Evolutionary conservation across 2,329 filamentous ascomycete species (phyloP), one percentile per base, ranked within the genome.

Genomic region (Neonectria neomacrospora): DNA sequence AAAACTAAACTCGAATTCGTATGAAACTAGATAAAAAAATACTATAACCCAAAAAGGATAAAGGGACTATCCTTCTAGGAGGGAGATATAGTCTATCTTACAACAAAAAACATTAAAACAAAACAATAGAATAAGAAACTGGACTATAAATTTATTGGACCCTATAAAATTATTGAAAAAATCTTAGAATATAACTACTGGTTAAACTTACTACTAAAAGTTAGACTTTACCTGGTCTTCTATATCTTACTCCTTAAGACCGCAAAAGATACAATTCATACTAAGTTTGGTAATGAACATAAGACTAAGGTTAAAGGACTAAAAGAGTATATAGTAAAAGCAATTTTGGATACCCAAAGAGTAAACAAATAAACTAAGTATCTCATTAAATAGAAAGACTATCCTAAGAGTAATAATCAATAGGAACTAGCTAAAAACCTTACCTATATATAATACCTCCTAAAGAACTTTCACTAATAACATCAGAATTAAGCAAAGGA

Each of bases 61-160:
- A 64, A 66, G 26, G 50, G 48, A 67, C 41, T 59, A 58, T 61
- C 28, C 42, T 63, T 67, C 44, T 41, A 42, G 32, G 39, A 58
- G 51, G 41, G 63, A 57, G 32, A 67, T 61, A 70, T 65, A 55
- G 41, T 64, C 14, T 68, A 67, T 39, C 20, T 70, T 9, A 7
- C 51, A 14, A 54, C 52, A 53, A 64, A 64, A 67, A 64, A 68
- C 39, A 63, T 67, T 53, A 50, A 44, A 56, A 69, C 53, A 58
- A 69, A 63, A 30, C n/a, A 45, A 65, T 42, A n/a, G 37, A 64
- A 37, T 44, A 54, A 68, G 32, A 67, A 70, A 58, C 50, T 68
- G 12, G 26, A 71, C 28, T 70, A 53, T 62, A 71, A 69, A 30
- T 67, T 67, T 54, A 45, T 70, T 34, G 42, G 34, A 64, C 48